Conservation (phyloP, 345 rosid species). For the Corymbia maculata region DNA sequence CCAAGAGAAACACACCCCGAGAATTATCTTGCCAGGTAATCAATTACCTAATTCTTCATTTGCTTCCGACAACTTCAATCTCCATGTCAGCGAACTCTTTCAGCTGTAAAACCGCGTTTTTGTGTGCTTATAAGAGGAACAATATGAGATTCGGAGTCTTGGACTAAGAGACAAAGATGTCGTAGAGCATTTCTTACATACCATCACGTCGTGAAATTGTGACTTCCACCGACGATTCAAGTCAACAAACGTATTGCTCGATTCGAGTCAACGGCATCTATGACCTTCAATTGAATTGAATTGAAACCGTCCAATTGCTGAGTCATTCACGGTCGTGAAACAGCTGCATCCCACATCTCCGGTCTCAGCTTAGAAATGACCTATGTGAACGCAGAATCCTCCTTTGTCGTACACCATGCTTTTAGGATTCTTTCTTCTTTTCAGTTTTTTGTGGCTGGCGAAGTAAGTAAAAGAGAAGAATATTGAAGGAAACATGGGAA, state of each 20-base stretch:
- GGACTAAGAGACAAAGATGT: not conserved
- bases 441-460: not conserved
- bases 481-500: not conserved
- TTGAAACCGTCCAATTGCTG: not conserved
- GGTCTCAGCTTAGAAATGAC: not conserved
- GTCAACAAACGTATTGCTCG: not conserved
- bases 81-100: not conserved
- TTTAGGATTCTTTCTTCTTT: not conserved
- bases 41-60: not conserved
- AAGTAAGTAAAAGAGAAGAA: not conserved
- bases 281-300: not conserved
- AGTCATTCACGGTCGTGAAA: not conserved
- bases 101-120: not conserved
- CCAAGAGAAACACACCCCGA: not conserved
- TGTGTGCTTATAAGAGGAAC: not conserved
- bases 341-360: not conserved
- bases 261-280: not conserved
- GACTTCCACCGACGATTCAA: not conserved
- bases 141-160: not conserved
- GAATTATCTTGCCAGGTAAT: not conserved
- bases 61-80: not conserved
- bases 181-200: not conserved
- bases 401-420: not conserved
- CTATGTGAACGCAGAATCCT: not conserved
- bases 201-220: not conserved